phyloP scores from a whole-genome alignment of 495 filamentous ascomycete species.

The Parachaetomium inaequale region DNA sequence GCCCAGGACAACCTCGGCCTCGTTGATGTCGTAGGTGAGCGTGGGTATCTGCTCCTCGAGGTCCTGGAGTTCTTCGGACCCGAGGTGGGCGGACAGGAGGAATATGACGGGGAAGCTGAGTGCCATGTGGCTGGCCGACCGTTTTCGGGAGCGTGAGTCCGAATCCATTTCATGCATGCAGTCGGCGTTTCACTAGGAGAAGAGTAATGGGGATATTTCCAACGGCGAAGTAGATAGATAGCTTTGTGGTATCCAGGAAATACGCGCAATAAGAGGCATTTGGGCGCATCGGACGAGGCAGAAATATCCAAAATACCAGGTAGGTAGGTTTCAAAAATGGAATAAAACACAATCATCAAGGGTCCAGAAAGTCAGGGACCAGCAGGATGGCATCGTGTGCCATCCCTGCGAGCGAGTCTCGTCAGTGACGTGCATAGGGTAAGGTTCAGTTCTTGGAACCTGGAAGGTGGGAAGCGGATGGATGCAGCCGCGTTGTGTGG shows the following conservation, averaged over 20 bases:
- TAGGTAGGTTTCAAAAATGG: not conserved
- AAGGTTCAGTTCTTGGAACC: no score
- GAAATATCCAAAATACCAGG: not conserved
- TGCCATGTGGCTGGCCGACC: conserved; percentile 17
- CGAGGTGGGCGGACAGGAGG: conserved; percentile 68
- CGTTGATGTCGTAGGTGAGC: conserved; percentile 67
- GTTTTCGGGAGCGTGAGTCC: not conserved
- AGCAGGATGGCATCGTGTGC: not conserved
- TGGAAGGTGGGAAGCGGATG: not conserved
- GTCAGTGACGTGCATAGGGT: not conserved
- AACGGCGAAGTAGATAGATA: not conserved
- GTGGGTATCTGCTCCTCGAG: conserved; percentile 60
- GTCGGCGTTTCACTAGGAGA: not conserved
- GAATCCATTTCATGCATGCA: not conserved
- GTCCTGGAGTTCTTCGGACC: conserved; percentile 55
- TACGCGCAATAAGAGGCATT: not conserved
- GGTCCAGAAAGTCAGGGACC: not conserved
- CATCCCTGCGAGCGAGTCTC: not conserved
- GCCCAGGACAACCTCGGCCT: conserved; percentile 72
- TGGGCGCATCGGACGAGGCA: not conserved
- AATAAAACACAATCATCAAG: not conserved
- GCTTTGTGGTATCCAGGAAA: not conserved
- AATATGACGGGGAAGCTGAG: conserved; percentile 64
- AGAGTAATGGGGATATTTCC: not conserved
- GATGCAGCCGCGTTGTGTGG: not conserved